Conservation (phyloP, 2,329 filamentous ascomycete species). For the Exophiala spinifera region DNA sequence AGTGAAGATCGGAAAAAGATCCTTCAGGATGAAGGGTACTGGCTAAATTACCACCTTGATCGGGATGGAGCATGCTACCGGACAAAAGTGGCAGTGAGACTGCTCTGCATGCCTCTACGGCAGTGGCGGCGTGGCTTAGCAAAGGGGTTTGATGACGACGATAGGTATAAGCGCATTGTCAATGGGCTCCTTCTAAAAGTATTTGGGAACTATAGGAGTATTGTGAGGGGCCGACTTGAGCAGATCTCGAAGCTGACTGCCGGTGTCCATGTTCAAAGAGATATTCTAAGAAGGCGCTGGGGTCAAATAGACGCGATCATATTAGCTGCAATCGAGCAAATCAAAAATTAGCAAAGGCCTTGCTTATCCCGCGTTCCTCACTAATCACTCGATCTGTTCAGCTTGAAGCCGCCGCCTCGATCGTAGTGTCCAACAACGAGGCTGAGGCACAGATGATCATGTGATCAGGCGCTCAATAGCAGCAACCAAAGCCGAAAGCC, state of each 20-base stretch:
- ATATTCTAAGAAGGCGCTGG: constrained; percentile 8
- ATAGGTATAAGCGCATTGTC: constrained; percentile 1
- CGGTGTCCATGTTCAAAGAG: neutral
- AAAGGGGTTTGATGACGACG: constrained; percentile 12
- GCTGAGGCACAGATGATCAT: no score
- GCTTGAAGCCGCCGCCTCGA: no score
- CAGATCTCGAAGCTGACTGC: neutral
- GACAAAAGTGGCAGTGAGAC: constrained; percentile 11
- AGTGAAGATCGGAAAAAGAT: neutral
- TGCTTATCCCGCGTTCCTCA: neutral
- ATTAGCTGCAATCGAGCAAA: neutral
- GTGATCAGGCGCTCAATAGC: no score
- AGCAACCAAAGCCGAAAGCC: no score
- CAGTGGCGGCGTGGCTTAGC: constrained; percentile 5
- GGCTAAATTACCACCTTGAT: neutral
- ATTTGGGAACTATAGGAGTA: neutral
- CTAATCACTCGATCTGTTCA: neutral
- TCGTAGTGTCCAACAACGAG: no score
- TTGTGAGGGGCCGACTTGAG: neutral
- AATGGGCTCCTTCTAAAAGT: neutral
- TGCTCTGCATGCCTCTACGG: constrained; percentile 14
- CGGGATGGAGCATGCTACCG: constrained; percentile 12
- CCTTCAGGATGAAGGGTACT: constrained; percentile 1
- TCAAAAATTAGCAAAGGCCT: neutral
- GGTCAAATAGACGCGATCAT: constrained; percentile 2